These are phyloP conservation scores for Colletotrichum abscissum DNA, from an alignment of 2,329 filamentous ascomycete species.

Conservation along the genomic window DNA sequence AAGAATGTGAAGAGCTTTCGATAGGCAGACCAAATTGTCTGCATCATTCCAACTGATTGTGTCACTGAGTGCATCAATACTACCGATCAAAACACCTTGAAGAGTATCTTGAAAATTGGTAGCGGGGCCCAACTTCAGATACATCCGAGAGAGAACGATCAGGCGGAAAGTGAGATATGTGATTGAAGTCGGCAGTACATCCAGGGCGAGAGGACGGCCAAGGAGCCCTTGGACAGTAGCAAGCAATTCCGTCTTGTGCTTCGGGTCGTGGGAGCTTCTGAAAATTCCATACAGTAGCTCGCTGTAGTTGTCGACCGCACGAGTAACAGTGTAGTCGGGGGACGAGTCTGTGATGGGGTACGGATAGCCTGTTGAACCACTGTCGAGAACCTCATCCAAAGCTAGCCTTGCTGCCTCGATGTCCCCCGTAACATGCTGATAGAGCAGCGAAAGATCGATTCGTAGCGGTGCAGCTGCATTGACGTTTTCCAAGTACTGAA, in stretches of 20 bases:
- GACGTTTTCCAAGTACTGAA: constrained; percentile 42
- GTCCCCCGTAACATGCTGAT: constrained; percentile 37
- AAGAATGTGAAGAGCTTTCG: constrained; percentile 36
- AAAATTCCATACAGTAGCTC: constrained; percentile 39
- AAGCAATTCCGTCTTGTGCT: constrained; percentile 37
- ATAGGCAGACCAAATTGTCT: constrained; percentile 35
- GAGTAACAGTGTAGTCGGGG: constrained; percentile 31
- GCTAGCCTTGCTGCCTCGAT: constrained; percentile 25
- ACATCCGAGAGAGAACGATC: constrained; percentile 40
- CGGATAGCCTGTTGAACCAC: constrained; percentile 35
- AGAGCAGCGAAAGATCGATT: constrained; percentile 33
- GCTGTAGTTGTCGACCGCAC: constrained; percentile 34
- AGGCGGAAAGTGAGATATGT: constrained; percentile 27
- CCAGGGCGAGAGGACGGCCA: constrained; percentile 36
- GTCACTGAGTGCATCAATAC: constrained; percentile 38
- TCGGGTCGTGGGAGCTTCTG: constrained; percentile 36
- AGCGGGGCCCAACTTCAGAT: constrained; percentile 39
- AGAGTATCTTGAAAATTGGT: constrained; percentile 39
- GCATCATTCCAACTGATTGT: constrained; percentile 41
- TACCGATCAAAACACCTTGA: constrained; percentile 36
- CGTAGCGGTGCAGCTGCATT: constrained; percentile 40
- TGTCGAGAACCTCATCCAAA: constrained; percentile 40
- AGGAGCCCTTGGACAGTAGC: constrained; percentile 34
- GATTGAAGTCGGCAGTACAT: constrained; percentile 36
- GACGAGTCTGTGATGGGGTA: constrained; percentile 39